Base-by-base conservation (phyloP, 805 yeast species). In the Komagataella phaffii region DNA sequence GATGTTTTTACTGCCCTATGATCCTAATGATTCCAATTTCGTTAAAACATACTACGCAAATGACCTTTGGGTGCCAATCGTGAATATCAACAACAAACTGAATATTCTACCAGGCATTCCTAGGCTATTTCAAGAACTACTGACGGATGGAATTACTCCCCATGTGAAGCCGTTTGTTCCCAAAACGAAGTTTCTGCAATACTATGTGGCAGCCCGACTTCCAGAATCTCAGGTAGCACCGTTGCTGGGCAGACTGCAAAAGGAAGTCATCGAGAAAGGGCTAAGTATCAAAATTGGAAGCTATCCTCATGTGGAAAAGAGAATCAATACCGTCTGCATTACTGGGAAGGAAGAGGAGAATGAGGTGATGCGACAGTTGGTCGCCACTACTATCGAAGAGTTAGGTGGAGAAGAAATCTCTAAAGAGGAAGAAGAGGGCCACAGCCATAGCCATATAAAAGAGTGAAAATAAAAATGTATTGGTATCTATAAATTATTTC, bases 21-120 rank as follows among this genome's bases (percentile, higher is more conserved):
- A 43, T 43, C 45, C 48, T 1, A 58, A 58, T 1, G 45, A 56
- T 1, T 77, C 79, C 3, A 58, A 64, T 3, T 58, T 60, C 14
- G 81, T 80, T 4, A 71, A 70, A 49, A 75, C 71, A 47, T 65
- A 72, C 48, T 81, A 71, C 57, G 69, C 77, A 1, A 56, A 67
- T 7, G 80, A 77, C 3, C 71, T 84, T 12, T 88, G 96, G 96
- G 95, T 88, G 2, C 96, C 96, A 0, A 74, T 88, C 4, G 89
- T 87, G 2, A 78, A 79, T 0, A 68, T 88, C n/a, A 71, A 81
- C 49, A 60, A 75, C 43, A 78, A 80, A 57, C 80, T 88, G 1
- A 83, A 78, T 59, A 76, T 89, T 12, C 71, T 88, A 47, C 96
- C 96, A 0, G 96, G 96, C 0, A 82, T 89, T 7, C 96, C 96